Evolutionary conservation across 2,329 filamentous ascomycete species (phyloP).

Genomic region (Clarireedia sp.): DNA sequence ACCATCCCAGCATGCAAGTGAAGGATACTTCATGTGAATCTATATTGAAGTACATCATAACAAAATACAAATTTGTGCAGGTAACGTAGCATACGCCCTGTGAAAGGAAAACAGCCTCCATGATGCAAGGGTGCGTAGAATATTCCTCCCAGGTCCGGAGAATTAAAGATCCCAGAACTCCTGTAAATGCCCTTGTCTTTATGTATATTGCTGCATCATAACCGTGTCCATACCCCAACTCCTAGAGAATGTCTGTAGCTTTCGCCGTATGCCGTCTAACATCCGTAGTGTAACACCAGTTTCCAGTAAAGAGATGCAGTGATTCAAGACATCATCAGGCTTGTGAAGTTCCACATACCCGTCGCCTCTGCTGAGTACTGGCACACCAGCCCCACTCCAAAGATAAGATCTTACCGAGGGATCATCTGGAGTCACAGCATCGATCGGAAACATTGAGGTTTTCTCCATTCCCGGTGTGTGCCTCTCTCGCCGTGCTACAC

Average conservation of each 20-base stretch:
- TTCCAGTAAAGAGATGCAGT: constrained; percentile 45
- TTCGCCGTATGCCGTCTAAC: constrained; percentile 45
- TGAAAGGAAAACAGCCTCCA: neutral
- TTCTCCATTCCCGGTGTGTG: constrained; percentile 25
- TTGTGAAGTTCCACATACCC: constrained; percentile 37
- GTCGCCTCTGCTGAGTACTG: constrained; percentile 43
- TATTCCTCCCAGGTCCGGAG: neutral
- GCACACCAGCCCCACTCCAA: constrained; percentile 44
- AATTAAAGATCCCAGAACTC: neutral
- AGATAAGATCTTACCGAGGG: constrained; percentile 43
- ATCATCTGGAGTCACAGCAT: constrained; percentile 42
- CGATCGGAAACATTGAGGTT: constrained; percentile 39
- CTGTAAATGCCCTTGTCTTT: constrained; percentile 27
- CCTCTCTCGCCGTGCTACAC: constrained; percentile 43
- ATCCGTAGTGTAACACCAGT: constrained; percentile 44
- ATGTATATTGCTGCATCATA: constrained; percentile 13
- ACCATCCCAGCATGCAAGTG: neutral
- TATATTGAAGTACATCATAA: neutral
- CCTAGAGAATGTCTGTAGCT: constrained; percentile 37
- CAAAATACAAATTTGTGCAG: neutral
- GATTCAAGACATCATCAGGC: constrained; percentile 39
- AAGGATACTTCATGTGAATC: neutral
- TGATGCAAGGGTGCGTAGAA: neutral
- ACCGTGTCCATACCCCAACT: constrained; percentile 24
- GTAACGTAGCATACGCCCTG: neutral